Base-by-base conservation (phyloP, 2,329 filamentous ascomycete genomes). In the Paracoccidioides lutzii region DNA sequence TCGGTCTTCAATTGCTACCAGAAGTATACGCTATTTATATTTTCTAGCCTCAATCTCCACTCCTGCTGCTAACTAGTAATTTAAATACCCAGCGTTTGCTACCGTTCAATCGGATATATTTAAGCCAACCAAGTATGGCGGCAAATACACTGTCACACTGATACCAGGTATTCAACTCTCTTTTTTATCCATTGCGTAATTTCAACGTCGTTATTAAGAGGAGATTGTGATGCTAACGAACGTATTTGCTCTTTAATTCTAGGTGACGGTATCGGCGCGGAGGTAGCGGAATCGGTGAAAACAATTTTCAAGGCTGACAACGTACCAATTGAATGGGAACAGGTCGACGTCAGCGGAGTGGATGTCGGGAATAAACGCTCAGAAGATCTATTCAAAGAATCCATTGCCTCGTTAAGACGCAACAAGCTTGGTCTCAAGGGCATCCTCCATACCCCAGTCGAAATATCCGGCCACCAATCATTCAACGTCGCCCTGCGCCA, bases 261-360 rank as follows among this genome's bases (percentile, higher is more conserved):
- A 84, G 82, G 82, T 77, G 93, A 98, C 69, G 93, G 93, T 79
- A 95, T 98, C 72, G 93, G 93, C 74, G 88, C 89, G 74, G 93
- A 98, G 78, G 90, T 97, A 60, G 90, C 91, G 67, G 90, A 97
- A 78, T 93, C 89, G 61, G 91, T 98, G 74, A 95, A 96, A 85
- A 94, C 91, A 65, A 87, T 98, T 75, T 97, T 97, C 85, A 97
- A 96, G 83, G 90, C 91, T 72, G 91, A 97, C 80, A 97, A 95
- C 72, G 91, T 96, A 54, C 93, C 93, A 69, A 85, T 98, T 67
- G 90, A 96, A 76, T 97, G 93, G 91, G 93, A 98, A 76, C 90
- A 97, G 79, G 82, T 98, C 67, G 90, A 96, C 71, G 91, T 95
- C 49, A 90, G 88, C 33, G 93, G 93, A 74, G 81, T 97, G 62